Evolutionary conservation across 2,329 filamentous ascomycete species (phyloP).

Genomic region (Botrytis sinoallii): DNA sequence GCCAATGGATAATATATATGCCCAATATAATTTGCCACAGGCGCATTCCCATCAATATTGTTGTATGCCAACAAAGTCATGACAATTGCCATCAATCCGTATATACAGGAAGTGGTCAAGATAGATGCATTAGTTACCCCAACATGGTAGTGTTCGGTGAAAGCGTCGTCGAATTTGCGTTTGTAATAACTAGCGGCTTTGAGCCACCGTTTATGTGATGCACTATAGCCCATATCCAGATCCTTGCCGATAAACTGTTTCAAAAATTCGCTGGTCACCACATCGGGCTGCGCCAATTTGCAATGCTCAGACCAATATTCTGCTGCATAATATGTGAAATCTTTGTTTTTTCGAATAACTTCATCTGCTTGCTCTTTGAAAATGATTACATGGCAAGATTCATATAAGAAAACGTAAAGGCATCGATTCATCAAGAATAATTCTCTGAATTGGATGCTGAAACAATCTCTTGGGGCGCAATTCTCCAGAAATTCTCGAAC

Average conservation of each 20-base stretch:
- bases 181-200: no score
- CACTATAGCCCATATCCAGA: not conserved
- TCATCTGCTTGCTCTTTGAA: fast-evolving
- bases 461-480: not conserved
- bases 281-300: not conserved
- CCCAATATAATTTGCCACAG: fast-evolving
- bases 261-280: fast-evolving
- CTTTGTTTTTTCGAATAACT: fast-evolving
- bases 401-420: not conserved
- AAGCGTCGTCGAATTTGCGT: no score
- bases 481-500: not conserved
- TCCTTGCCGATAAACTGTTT: fast-evolving
- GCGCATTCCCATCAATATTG: not conserved
- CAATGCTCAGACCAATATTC: not conserved
- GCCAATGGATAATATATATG: fast-evolving
- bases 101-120: fast-evolving
- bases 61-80: not conserved
- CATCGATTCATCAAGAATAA: not conserved
- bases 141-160: no score
- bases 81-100: not conserved
- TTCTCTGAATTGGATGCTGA: not conserved
- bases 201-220: not conserved
- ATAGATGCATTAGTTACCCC: not conserved
- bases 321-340: fast-evolving
- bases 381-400: fast-evolving